A percentile compares a stretch with the other conserved stretches of the same genome.
These are phyloP conservation scores for Lagenaria siceraria DNA, from an alignment of 306 rosid species.

Conservation along the genomic window DNA sequence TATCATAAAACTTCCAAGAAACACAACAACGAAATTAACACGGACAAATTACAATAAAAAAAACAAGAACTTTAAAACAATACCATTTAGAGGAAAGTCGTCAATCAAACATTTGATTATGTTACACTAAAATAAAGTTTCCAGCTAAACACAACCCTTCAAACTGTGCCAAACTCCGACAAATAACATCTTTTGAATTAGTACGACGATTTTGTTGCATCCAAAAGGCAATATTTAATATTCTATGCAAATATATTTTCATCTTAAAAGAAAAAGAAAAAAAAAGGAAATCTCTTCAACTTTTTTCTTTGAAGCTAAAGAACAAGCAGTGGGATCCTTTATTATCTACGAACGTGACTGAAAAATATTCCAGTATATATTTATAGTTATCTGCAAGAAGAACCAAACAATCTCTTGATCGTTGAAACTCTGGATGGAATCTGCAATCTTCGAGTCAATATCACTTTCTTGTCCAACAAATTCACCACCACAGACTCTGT, in stretches of 20 bases:
- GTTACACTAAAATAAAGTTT: neutral
- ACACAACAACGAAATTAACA: no score
- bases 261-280: neutral
- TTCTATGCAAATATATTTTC: neutral
- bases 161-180: neutral
- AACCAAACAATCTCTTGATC: neutral
- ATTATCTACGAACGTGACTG: neutral
- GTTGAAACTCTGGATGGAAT: neutral
- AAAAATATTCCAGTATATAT: no score
- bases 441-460: slow-evolving; percentile 29
- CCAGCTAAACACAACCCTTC: neutral
- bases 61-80: no score
- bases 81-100: no score
- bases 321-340: neutral
- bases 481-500: slow-evolving; percentile 61
- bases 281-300: neutral
- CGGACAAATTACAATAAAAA: no score
- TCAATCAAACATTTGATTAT: neutral
- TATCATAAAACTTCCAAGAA: no score
- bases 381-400: neutral
- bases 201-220: neutral
- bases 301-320: neutral
- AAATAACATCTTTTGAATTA: neutral
- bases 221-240: neutral
- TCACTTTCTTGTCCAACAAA: slow-evolving; percentile 60